These are phyloP conservation scores for Cryphonectria nitschkei DNA, from an alignment of 2,329 filamentous ascomycete species.

Conservation along the genomic window DNA sequence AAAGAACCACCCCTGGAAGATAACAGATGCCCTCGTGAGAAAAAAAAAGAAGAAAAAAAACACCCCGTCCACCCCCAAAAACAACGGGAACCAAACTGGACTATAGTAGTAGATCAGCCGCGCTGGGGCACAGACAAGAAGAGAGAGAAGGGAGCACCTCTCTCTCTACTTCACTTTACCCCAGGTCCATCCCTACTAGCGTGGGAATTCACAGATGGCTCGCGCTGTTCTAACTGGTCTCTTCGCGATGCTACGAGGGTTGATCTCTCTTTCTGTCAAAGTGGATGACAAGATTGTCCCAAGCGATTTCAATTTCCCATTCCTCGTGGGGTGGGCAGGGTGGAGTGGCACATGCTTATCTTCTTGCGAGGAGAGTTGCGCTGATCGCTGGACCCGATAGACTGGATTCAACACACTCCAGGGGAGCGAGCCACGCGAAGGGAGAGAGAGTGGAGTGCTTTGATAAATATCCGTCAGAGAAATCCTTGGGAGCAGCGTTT, in stretches of 20 bases:
- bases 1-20: not conserved
- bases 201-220: not conserved
- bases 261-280: not conserved
- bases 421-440: not conserved
- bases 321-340: not conserved
- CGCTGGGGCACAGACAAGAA: constrained; percentile 3
- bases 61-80: not conserved
- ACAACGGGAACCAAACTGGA: not conserved
- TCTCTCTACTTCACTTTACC: not conserved
- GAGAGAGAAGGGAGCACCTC: not conserved
- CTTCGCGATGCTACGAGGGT: not conserved
- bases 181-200: constrained; percentile 11
- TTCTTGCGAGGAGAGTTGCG: not conserved
- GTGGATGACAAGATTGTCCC: not conserved
- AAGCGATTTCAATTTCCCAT: not conserved
- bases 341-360: not conserved
- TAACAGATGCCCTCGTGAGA: no score
- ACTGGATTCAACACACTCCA: not conserved
- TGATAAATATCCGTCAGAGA: not conserved
- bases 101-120: not conserved
- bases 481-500: not conserved
- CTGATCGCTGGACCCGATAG: not conserved
- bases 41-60: not conserved
- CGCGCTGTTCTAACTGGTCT: not conserved
- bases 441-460: not conserved